Evolutionary conservation across 176 grass and related monocot species (phyloP).

Genomic region (Juncus effusus): DNA sequence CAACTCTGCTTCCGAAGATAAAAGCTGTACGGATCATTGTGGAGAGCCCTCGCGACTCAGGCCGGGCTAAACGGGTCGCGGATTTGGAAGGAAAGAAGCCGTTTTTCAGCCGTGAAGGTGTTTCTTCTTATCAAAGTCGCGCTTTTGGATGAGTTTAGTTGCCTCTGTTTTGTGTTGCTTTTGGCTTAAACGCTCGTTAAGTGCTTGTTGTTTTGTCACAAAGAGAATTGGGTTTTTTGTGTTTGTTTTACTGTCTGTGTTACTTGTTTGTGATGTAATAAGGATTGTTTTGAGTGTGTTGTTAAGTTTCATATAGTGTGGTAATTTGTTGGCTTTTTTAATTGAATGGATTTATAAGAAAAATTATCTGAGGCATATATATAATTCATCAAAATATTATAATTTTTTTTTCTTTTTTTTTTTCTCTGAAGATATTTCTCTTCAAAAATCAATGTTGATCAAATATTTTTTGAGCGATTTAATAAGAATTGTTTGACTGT

Average conservation of each 20-base stretch:
- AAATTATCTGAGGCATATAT: too few relatives aligned
- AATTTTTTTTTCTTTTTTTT: too few relatives aligned
- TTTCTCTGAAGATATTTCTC: too few relatives aligned
- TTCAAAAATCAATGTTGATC: too few relatives aligned
- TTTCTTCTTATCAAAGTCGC: constrained; percentile 33
- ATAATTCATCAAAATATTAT: too few relatives aligned
- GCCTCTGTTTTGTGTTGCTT: background rate
- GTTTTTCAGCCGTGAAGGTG: constrained; percentile 36
- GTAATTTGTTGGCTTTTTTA: background rate
- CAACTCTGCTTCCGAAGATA: constrained; percentile 62
- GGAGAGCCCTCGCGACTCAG: constrained; percentile 67
- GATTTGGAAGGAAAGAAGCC: constrained; percentile 52
- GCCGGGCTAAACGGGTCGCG: constrained; percentile 64
- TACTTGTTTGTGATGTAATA: constrained; percentile 3
- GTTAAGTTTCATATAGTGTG: background rate
- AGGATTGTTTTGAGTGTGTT: background rate
- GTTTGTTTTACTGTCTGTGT: background rate
- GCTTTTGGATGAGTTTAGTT: background rate
- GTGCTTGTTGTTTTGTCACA: constrained; percentile 30
- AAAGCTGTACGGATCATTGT: constrained; percentile 39
- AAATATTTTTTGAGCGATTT: too few relatives aligned
- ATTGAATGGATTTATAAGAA: too few relatives aligned
- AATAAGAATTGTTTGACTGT: too few relatives aligned
- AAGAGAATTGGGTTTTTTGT: background rate
- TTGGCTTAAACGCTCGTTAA: background rate